Base-by-base conservation (phyloP, 2,329 filamentous ascomycete species). In the Alternaria sp. region DNA sequence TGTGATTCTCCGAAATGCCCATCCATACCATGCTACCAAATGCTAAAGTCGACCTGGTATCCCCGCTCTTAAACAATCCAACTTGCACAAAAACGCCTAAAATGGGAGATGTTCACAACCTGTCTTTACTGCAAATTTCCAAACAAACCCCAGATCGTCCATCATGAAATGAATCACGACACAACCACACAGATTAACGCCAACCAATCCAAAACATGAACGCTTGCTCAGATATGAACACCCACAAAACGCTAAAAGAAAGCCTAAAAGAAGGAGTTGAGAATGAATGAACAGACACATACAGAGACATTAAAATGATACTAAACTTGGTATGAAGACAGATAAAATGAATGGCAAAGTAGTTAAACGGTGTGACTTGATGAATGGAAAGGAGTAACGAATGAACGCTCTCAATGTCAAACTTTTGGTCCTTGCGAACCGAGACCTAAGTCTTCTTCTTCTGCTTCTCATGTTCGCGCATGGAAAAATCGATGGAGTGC, bases 341-440 rank as follows among this genome's bases (percentile, higher is more conserved):
- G 34, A 20, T 24, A 24, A 18, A 49, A 24, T 32, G 46, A 49
- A 49, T 41, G 49, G 49, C 49, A 42, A 42, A 24, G 20, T 42
- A 20, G 20, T 12, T 24, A 20, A 42, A 42, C 20, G 12, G 7
- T 42, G 12, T 42, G 22, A 39, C 26, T 44, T 24, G 1, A 36
- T 38, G 12, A 20, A 32, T 32, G 26, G 2, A 46, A 28, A 14
- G 18, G 26, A 38, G 20, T 39, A 30, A 28, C 28, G 32, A 43
- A 44, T 5, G 26, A 55, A 49, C 32, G 46, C 8, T 38, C 3
- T 49, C 46, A 38, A 49, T 49, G 36, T 59, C 46, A 59, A 59
- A 57, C 53, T 60, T 60, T 60, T 60, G 57, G 53, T 60, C 47
- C 57, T 60, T 42, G 57, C 57, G 57, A 51, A 60, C 57, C 57